Conservation (phyloP, 176 grass and related monocot genomes). For the Microstegium vimineum region DNA sequence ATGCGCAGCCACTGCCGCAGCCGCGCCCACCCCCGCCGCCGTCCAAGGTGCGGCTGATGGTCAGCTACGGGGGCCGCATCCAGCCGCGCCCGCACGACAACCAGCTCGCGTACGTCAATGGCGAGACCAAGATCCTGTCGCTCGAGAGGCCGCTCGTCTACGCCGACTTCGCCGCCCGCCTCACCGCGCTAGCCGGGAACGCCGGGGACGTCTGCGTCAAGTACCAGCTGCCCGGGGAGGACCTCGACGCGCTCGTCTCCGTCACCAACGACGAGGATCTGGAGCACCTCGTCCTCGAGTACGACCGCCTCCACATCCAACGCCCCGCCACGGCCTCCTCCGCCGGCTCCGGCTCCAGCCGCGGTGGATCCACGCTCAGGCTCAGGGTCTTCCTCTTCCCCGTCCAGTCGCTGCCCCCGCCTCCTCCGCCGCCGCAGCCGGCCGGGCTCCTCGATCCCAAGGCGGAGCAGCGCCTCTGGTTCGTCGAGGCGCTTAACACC, state of each 20-base stretch:
- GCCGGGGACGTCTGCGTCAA: slow-evolving; percentile 66
- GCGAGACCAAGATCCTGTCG: slow-evolving; percentile 95
- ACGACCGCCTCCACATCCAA: slow-evolving; percentile 64
- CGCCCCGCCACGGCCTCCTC: slow-evolving; percentile 27
- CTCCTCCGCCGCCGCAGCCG: slow-evolving; percentile 28
- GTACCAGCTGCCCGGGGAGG: slow-evolving; percentile 99
- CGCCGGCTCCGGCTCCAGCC: slow-evolving; percentile 26
- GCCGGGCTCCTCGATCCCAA: slow-evolving; percentile 52
- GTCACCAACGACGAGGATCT: slow-evolving; percentile 97
- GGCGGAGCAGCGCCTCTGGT: slow-evolving; percentile 68
- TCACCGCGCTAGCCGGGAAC: slow-evolving; percentile 26
- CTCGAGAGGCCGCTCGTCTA: slow-evolving; percentile 69
- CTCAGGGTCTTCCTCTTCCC: slow-evolving; percentile 93
- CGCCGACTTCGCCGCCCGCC: slow-evolving; percentile 54
- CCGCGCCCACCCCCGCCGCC: background rate
- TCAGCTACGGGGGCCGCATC: slow-evolving; percentile 95
- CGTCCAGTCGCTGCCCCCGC: slow-evolving; percentile 24
- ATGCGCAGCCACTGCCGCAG: background rate
- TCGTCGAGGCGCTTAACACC: slow-evolving; percentile 74
- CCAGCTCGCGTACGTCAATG: slow-evolving; percentile 89
- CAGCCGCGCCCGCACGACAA: slow-evolving; percentile 75
- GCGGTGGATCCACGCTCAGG: slow-evolving; percentile 37
- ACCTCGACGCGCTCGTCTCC: slow-evolving; percentile 94
- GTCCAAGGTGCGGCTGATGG: slow-evolving; percentile 65
- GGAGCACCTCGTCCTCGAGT: slow-evolving; percentile 86